Evolutionary conservation across 2,329 filamentous ascomycete genomes (phyloP), one percentile per base, ranked within the genome.

Genomic region (Seiridium cupressi): DNA sequence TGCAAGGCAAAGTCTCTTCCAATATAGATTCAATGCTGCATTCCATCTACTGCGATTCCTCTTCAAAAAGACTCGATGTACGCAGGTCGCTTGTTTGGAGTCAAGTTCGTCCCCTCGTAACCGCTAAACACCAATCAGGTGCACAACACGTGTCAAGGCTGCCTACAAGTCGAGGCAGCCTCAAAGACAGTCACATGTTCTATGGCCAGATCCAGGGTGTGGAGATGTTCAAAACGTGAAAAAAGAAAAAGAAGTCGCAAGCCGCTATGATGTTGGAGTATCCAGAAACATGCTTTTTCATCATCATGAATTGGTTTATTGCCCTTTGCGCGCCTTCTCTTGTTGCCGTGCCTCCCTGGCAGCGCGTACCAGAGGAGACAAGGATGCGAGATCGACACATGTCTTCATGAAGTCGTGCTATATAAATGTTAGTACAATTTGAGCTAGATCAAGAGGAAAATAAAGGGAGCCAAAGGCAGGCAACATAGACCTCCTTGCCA

Each of bases 281-380:
- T 51, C 26, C 44, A 35, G 32, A 51, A 44, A 46, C 40, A 53
- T 35, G 47, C 4, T 35, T 13, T 35, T 11, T 44, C 42, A 44
- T 59, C 35, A 44, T 51, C 55, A 46, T 46, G 42, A 26, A 47
- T 31, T 35, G 18, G 26, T 61, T 69, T 42, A 79, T 70, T 79
- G 74, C 31, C 76, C 87, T 74, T 91, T 91, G 65, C 87, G 85
- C 62, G 88, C 87, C 77, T 91, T 92, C 77, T 98, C 94, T 70
- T 94, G 89, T 34, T 90, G 90, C 73, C 93, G 86, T 64, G 93
- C 93, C 73, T 92, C 87, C 66, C 93, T 86, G 53, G 94, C 94
- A 47, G 93, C 90, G 70, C 89, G 87, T 57, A 98, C 94, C 61
- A 98, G 84, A 8, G 94, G 93, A 34, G 94, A 89, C 58, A 98